Percentiles rank a stretch among this genome's conserved stretches.
phyloP scores from a whole-genome alignment of 495 filamentous ascomycete species.

The Cenococcum geophilum region DNA sequence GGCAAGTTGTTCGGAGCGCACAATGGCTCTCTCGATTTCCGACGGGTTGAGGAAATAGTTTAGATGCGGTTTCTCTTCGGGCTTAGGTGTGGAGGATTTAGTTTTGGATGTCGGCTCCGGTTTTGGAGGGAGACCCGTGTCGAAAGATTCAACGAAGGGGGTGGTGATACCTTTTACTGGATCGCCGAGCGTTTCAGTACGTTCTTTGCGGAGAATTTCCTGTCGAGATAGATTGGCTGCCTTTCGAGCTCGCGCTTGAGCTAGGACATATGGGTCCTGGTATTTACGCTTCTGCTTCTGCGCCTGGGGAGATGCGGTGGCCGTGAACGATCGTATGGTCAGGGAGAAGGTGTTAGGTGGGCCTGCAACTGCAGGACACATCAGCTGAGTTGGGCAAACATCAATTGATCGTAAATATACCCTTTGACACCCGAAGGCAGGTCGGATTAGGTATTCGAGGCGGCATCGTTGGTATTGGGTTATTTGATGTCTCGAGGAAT shows the following conservation, averaged over 20 bases:
- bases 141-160: slow-evolving; percentile 77
- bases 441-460: slow-evolving; percentile 62
- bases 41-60: slow-evolving; percentile 66
- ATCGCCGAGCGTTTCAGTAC: slow-evolving; percentile 59
- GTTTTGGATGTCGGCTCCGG: slow-evolving; percentile 25
- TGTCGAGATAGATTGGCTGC: slow-evolving; percentile 70
- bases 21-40: slow-evolving; percentile 59
- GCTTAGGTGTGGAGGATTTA: slow-evolving; percentile 35
- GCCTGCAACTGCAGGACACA: slow-evolving; percentile 5
- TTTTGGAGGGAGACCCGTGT: slow-evolving; percentile 45
- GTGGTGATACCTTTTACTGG: slow-evolving; percentile 72
- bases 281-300: slow-evolving; percentile 41
- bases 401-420: slow-evolving; percentile 40
- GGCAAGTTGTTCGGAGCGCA: slow-evolving; percentile 57
- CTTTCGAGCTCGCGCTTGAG: slow-evolving; percentile 71
- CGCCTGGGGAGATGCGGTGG: slow-evolving; percentile 33
- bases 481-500: slow-evolving; percentile 1
- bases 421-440: slow-evolving; percentile 55
- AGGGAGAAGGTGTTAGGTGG: slow-evolving; percentile 14
- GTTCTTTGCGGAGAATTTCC: slow-evolving; percentile 55
- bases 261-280: slow-evolving; percentile 61
- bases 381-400: slow-evolving; percentile 7
- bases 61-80: slow-evolving; percentile 45
- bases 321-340: slow-evolving; percentile 44
- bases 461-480: slow-evolving; percentile 53